A percentile compares a stretch with the other conserved stretches of the same genome.
These are phyloP conservation scores for Limonium bicolor DNA, from an alignment of 148 eudicot species.

Conservation along the genomic window DNA sequence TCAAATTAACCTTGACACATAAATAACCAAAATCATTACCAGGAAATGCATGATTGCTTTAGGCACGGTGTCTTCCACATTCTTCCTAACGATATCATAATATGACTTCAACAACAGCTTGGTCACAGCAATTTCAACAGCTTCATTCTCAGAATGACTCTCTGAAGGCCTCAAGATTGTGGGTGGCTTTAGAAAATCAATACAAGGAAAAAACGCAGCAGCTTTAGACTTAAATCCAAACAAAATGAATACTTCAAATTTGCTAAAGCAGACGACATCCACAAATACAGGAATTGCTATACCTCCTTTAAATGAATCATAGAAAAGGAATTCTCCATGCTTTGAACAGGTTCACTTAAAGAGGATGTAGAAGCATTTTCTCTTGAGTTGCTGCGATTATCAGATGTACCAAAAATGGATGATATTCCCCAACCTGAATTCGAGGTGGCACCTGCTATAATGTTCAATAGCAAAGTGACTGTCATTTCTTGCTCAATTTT, in stretches of 20 bases:
- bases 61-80: constrained; percentile 82
- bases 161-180: constrained; percentile 81
- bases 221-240: neutral
- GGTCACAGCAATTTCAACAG: constrained; percentile 73
- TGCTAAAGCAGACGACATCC: too few species aligned
- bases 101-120: constrained; percentile 83
- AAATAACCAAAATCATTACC: constrained; percentile 27
- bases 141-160: constrained; percentile 57
- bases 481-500: too few species aligned
- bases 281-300: constrained; percentile 1
- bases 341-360: constrained; percentile 48
- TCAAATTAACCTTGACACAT: too few species aligned
- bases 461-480: constrained; percentile 1
- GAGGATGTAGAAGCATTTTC: constrained; percentile 30
- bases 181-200: constrained; percentile 47
- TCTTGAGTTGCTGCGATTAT: constrained; percentile 40
- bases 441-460: constrained; percentile 27
- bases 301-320: constrained; percentile 88
- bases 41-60: constrained; percentile 99
- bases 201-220: neutral
- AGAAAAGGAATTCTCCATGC: constrained; percentile 46
- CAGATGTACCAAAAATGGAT: constrained; percentile 59
- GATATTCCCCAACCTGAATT: constrained; percentile 77
- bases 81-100: constrained; percentile 90
- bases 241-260: neutral